A percentile compares a stretch with the other conserved stretches of the same genome.
These are phyloP conservation scores for Fusarium cyanostomum DNA, from an alignment of 2,329 filamentous ascomycete species.

Conservation along the genomic window DNA sequence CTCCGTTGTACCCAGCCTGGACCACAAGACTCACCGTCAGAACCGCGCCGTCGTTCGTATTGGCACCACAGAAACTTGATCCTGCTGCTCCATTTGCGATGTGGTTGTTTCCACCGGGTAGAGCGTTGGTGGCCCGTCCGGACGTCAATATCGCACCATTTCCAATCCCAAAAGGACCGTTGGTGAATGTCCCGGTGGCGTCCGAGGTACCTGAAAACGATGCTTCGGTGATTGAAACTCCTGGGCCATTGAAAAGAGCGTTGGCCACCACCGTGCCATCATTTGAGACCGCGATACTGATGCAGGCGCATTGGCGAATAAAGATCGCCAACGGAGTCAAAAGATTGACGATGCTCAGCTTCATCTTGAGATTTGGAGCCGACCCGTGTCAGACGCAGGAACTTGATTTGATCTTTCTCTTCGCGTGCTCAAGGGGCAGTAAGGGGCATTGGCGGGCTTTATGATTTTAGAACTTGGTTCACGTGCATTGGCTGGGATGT, in stretches of 20 bases:
- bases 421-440: too few relatives aligned
- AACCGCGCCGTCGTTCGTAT: slow-evolving; percentile 14
- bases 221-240: slow-evolving; percentile 2
- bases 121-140: slow-evolving; percentile 12
- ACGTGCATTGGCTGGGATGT: too few relatives aligned
- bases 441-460: too few relatives aligned
- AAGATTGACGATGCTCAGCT: too few relatives aligned
- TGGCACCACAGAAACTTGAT: slow-evolving; percentile 1
- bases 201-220: background rate
- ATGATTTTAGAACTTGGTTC: too few relatives aligned
- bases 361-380: too few relatives aligned
- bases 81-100: slow-evolving; percentile 16
- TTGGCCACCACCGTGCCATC: slow-evolving; percentile 1
- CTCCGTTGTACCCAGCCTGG: background rate
- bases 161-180: slow-evolving; percentile 22
- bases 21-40: slow-evolving; percentile 7
- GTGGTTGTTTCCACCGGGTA: slow-evolving; percentile 2
- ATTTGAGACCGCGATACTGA: background rate
- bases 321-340: too few relatives aligned
- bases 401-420: too few relatives aligned
- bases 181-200: slow-evolving; percentile 7
- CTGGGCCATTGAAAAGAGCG: slow-evolving; percentile 11
- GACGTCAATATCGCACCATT: slow-evolving; percentile 16
- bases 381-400: too few relatives aligned
- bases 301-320: too few relatives aligned